These are phyloP conservation scores for Fusarium pininemorale DNA, from an alignment of 2,329 filamentous ascomycete genomes.

Conservation along the genomic window DNA sequence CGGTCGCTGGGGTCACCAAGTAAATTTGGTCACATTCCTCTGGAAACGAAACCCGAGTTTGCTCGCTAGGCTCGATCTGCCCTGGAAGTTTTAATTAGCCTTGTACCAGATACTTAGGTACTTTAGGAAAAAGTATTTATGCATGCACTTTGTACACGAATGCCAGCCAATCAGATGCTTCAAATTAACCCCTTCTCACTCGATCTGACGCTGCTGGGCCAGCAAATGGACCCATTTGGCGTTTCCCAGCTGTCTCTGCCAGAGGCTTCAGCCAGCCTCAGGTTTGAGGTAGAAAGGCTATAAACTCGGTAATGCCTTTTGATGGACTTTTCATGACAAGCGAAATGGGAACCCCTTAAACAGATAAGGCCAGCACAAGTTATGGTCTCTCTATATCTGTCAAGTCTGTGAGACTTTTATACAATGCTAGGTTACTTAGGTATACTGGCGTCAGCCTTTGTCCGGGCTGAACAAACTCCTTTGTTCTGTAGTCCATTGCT, in stretches of 20 bases:
- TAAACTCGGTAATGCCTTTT: background rate
- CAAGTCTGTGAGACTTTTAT: background rate
- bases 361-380: background rate
- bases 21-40: constrained; percentile 42
- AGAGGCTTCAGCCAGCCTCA: constrained; percentile 13
- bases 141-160: constrained; percentile 41
- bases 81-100: constrained; percentile 32
- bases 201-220: constrained; percentile 30
- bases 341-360: constrained; percentile 7
- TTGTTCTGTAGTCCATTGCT: constrained; percentile 8
- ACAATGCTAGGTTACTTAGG: background rate
- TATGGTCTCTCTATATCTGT: background rate
- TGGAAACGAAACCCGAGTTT: constrained; percentile 35
- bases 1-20: constrained; percentile 30
- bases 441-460: background rate
- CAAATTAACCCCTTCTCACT: constrained; percentile 4
- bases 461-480: constrained; percentile 1
- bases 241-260: constrained; percentile 9
- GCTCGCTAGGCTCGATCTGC: constrained; percentile 26
- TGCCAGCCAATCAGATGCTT: constrained; percentile 3
- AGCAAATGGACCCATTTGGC: constrained; percentile 9
- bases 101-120: constrained; percentile 16
- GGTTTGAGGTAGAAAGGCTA: background rate
- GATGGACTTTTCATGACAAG: background rate
- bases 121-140: constrained; percentile 33